Percentiles rank a stretch among this genome's conserved stretches.
Conservation (phyloP, 139 green algal genomes). For the Chlamydomonas sp. region DNA sequence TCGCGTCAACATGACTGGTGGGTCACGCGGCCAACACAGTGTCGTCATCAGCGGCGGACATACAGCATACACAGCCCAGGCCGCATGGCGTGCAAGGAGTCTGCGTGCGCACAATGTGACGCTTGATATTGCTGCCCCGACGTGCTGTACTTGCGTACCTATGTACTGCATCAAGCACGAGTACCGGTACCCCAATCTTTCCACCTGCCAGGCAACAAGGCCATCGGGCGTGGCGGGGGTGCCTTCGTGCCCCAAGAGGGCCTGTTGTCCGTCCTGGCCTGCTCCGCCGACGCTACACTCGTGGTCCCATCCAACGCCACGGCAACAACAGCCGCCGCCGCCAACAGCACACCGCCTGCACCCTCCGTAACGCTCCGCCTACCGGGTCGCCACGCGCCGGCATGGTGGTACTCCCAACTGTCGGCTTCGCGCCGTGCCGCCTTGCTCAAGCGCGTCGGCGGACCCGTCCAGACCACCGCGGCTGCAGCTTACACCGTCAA, state of each 20-base stretch:
- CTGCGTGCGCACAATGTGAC: no score
- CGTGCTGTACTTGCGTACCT: no score
- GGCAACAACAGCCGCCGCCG: background rate
- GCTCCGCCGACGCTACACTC: background rate
- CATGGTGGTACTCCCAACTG: background rate
- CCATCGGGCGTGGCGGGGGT: background rate
- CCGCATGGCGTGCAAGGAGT: no score
- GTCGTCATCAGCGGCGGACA: no score
- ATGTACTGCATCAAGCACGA: no score
- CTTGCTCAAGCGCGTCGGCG: background rate
- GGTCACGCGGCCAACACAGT: background rate
- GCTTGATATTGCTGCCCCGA: background rate
- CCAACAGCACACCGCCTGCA: no score
- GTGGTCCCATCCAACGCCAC: background rate
- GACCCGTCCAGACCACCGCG: background rate
- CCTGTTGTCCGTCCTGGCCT: background rate
- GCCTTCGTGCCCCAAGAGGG: conserved; percentile 14
- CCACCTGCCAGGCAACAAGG: background rate
- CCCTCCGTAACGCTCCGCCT: background rate
- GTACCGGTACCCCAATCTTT: background rate
- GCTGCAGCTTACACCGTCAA: background rate
- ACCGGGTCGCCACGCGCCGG: background rate
- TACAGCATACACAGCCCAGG: no score
- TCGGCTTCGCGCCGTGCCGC: background rate
- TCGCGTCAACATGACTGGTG: background rate